Base-by-base conservation (phyloP, 495 filamentous ascomycete genomes). In the Penicillium argentinense region DNA sequence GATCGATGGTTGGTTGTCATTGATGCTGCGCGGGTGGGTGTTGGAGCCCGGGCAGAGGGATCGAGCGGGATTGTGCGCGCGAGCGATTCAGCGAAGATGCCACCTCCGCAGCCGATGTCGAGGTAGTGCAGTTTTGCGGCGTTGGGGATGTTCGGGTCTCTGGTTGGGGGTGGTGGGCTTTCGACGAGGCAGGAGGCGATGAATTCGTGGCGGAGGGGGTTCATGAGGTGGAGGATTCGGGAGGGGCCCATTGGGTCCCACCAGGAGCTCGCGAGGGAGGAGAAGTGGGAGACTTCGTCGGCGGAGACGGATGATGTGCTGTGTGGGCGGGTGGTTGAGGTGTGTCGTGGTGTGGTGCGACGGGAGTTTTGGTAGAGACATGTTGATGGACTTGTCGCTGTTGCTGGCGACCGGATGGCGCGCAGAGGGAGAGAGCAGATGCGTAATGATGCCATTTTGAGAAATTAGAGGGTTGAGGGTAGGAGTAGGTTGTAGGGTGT, bases 221-320 rank as follows among this genome's bases (percentile, higher is more conserved):
- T 97, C 93, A 98, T 97, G 38, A 95, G 84, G 67, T 97, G 95
- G 2, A 98, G 84, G 51, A 96, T 83, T 11, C 91, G 83, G 0
- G 90, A 97, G 14, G 90, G 83, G 42, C 93, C 93, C 68, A 95
- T 84, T 2, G 93, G 88, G 69, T 97, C 95, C 93, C 93, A 98
- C 93, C 93, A 98, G 57, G 83, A 84, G 56, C 85, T 87, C 59
- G 95, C 93, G 49, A 98, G 89, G 51, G 83, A 79, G 58, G 89
- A 88, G 79, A 98, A 98, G 72, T 98, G 93, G 29, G 88, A 86
- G 47, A 97, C 76, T 73, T 98, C 93, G 59, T 82, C 76, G 40
- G 85, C 79, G 62, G 91, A 91, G 67, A 97, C 86, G 56, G 87
- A 84, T 22, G 83, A 84, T 47, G 79, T 69, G 29, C 65, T 64